These are phyloP conservation scores for Arthrobotrys iridis DNA, from an alignment of 2,329 filamentous ascomycete genomes.

Conservation along the genomic window DNA sequence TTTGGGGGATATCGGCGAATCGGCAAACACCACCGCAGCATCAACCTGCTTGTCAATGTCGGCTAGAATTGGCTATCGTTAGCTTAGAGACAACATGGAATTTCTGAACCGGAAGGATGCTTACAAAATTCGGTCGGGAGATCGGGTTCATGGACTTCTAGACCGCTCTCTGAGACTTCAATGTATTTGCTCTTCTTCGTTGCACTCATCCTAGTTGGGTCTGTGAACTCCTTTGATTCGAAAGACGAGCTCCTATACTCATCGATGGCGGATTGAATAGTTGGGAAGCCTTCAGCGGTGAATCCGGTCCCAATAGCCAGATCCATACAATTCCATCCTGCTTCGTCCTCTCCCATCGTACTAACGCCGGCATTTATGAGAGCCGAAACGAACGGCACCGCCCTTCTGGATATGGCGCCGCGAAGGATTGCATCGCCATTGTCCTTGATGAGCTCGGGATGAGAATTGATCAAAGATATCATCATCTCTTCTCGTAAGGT, in stretches of 20 bases:
- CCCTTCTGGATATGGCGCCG: slow-evolving; percentile 14
- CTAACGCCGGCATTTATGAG: slow-evolving; percentile 29
- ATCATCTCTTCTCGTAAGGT: slow-evolving; percentile 8
- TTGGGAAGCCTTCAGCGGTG: not conserved
- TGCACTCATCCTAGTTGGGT: slow-evolving; percentile 28
- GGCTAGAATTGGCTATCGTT: not conserved
- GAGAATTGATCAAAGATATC: slow-evolving; percentile 9
- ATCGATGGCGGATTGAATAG: slow-evolving; percentile 7
- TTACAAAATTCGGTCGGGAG: slow-evolving; percentile 25
- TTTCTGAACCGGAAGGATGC: not conserved
- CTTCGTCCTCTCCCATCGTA: slow-evolving; percentile 26
- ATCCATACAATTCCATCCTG: slow-evolving; percentile 38
- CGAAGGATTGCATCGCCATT: slow-evolving; percentile 14
- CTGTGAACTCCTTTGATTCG: slow-evolving; percentile 18
- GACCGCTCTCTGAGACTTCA: slow-evolving; percentile 26
- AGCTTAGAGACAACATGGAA: not conserved
- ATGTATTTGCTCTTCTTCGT: slow-evolving; percentile 37
- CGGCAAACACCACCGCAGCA: slow-evolving; percentile 22
- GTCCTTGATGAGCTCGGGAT: slow-evolving; percentile 25
- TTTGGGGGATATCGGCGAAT: slow-evolving; percentile 33
- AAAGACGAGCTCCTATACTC: slow-evolving; percentile 28
- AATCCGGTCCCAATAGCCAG: slow-evolving; percentile 8
- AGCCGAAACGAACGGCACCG: not conserved
- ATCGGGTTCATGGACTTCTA: slow-evolving; percentile 5
- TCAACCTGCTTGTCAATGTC: slow-evolving; percentile 3